Evolutionary conservation across 2,329 filamentous ascomycete genomes (phyloP).

Genomic region (Aspergillus sp.): DNA sequence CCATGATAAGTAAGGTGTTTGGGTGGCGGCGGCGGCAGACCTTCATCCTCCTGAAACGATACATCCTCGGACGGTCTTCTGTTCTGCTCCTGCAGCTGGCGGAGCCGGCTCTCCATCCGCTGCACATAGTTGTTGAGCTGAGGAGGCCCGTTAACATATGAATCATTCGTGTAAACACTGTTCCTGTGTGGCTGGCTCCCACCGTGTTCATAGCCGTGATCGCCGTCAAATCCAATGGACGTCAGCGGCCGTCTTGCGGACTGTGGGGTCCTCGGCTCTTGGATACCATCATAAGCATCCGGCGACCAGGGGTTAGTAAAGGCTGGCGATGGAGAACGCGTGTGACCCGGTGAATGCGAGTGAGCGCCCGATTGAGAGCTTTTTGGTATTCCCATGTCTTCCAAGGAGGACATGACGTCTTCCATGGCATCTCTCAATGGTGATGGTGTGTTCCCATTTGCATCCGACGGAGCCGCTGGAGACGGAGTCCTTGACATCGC

Average conservation of each 20-base stretch:
- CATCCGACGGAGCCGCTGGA: conserved; percentile 47
- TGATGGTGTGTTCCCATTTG: conserved; percentile 69
- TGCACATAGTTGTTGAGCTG: conserved; percentile 80
- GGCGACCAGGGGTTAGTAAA: conserved; percentile 70
- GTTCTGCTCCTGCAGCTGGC: conserved; percentile 54
- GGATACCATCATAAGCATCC: conserved; percentile 62
- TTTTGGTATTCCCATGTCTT: conserved; percentile 66
- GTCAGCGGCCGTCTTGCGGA: conserved; percentile 54
- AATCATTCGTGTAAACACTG: conserved; percentile 25
- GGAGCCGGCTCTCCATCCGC: conserved; percentile 77
- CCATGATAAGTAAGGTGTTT: conserved; percentile 39
- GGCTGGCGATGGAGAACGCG: conserved; percentile 47
- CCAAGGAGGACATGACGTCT: conserved; percentile 89
- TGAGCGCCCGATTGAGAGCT: too few relatives aligned
- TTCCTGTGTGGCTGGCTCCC: conserved; percentile 48
- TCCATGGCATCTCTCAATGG: conserved; percentile 93
- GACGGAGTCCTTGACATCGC: conserved; percentile 39
- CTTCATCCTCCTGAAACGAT: conserved; percentile 39
- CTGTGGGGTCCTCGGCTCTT: conserved; percentile 23
- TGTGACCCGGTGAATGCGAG: too few relatives aligned
- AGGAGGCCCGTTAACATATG: conserved; percentile 49
- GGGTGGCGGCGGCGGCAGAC: conserved; percentile 55
- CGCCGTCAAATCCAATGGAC: conserved; percentile 58
- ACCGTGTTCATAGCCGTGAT: conserved; percentile 45
- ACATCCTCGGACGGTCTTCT: conserved; percentile 40